Base-by-base conservation (phyloP, 1,139 yeast genomes). In the Scheffersomyces quercinus region DNA sequence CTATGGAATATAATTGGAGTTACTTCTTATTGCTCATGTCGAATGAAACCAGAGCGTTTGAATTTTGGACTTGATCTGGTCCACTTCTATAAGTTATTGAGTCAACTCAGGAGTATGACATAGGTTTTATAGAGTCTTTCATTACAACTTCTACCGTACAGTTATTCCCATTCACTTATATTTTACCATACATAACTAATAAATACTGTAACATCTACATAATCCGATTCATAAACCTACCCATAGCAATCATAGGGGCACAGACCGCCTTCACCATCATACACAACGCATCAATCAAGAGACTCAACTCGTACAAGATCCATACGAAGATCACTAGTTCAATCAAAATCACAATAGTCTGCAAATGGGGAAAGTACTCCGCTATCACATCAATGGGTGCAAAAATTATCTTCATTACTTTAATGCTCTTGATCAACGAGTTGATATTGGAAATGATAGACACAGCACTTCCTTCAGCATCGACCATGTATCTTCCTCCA, bases 41-140 rank as follows among this genome's bases (percentile, higher is more conserved):
- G 24, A 89, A 79, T 35, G 85, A 77, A 4, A 88, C 81, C 37
- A 89, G 74, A 83, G 83, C 46, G 81, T 81, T 56, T 85, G 89
- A 39, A 87, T 83, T 58, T 82, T 80, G 6, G 82, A 70, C 59
- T 80, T 82, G 36, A 85, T 72, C 44, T 75, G 77, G 45, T 81
- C 77, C 47, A 68, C 1, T 16, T 5, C 6, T 5, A 5, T 16
- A 16, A 16, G 20, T 6, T 16, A 5, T 16, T 16, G 20, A 16
- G 20, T 16, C 20, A 16, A 16, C 3, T 16, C 6, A 5, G 20
- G 20, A 16, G 2, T 16, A 16, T 16, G 14, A 16, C 6, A 16
- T 16, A 16, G 6, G 2, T 16, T 2, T 16, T 16, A 16, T 3
- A 16, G 20, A 16, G 6, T 7, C 26, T 6, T 20, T 20, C 26